Evolutionary conservation across 345 rosid genomes (phyloP).

Genomic region (Populus ilicifolia): DNA sequence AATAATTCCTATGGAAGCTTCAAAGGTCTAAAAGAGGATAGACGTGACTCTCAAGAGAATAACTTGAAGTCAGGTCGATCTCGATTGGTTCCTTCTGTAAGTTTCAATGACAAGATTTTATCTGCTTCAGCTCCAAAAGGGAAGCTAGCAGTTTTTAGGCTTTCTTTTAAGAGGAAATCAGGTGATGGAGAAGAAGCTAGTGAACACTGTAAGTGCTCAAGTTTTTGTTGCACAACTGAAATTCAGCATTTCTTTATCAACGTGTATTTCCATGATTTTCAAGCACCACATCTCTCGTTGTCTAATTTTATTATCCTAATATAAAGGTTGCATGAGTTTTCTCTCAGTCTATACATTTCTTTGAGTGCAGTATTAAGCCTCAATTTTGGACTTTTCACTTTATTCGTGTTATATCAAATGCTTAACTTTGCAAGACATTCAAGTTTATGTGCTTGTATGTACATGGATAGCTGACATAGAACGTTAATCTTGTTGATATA

Average conservation of each 20-base stretch:
- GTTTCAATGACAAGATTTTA: slow-evolving; percentile 39
- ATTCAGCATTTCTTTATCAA: not conserved
- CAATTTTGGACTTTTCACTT: not conserved
- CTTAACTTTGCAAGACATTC: not conserved
- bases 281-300: not conserved
- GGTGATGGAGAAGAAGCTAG: slow-evolving; percentile 56
- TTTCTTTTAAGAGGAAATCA: slow-evolving; percentile 66
- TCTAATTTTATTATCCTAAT: not conserved
- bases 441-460: not conserved
- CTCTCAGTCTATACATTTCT: not conserved
- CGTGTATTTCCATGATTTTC: not conserved
- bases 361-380: not conserved
- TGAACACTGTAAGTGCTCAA: slow-evolving; percentile 44
- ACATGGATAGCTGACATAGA: not conserved
- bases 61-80: slow-evolving; percentile 30
- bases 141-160: slow-evolving; percentile 48
- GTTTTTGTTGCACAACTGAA: not conserved
- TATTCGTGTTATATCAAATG: not conserved
- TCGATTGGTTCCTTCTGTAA: slow-evolving; percentile 38
- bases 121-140: slow-evolving; percentile 32
- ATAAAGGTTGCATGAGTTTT: not conserved
- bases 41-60: slow-evolving; percentile 26
- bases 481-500: not conserved
- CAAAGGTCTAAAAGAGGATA: slow-evolving; percentile 37
- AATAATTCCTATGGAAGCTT: slow-evolving; percentile 38